Percentiles rank a stretch among this genome's conserved stretches.
Conservation (phyloP, 1,284 basidiomycete species). For the Pseudozyma flocculosa region DNA sequence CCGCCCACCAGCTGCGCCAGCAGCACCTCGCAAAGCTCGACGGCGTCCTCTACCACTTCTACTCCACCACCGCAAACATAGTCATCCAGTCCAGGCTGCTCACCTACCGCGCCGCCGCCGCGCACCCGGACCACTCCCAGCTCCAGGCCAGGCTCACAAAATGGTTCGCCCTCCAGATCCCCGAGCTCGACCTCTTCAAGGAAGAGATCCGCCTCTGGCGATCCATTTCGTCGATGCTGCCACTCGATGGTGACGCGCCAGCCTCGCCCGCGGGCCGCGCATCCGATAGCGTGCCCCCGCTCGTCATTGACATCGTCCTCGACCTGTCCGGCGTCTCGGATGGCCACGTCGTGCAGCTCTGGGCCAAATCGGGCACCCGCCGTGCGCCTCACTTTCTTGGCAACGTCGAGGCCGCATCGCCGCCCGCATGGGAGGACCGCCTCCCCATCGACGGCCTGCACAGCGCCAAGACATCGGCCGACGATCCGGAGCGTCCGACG, state of each 20-base stretch:
- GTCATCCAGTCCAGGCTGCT: slow-evolving; percentile 52
- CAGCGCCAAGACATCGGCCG: background rate
- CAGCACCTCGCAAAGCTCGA: slow-evolving; percentile 30
- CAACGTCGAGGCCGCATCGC: slow-evolving; percentile 1
- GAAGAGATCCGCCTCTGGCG: slow-evolving; percentile 57
- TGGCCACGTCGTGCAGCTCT: slow-evolving; percentile 12
- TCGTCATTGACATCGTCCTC: slow-evolving; percentile 57
- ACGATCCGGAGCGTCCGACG: background rate
- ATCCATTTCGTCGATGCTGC: slow-evolving; percentile 26
- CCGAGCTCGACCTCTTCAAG: slow-evolving; percentile 54
- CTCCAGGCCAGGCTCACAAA: slow-evolving; percentile 15
- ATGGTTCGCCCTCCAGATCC: slow-evolving; percentile 59
- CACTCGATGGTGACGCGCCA: background rate
- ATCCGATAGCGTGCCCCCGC: slow-evolving; percentile 40
- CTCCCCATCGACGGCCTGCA: slow-evolving; percentile 12
- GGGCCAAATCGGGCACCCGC: too few species aligned
- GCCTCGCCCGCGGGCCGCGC: background rate
- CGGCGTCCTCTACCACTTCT: slow-evolving; percentile 56
- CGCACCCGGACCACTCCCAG: slow-evolving; percentile 2
- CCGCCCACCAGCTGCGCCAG: too few species aligned
- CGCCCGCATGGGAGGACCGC: background rate
- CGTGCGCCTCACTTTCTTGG: background rate
- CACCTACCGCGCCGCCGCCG: slow-evolving; percentile 11
- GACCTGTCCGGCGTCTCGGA: slow-evolving; percentile 39
- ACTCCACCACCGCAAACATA: slow-evolving; percentile 56